Evolutionary conservation across 2,329 filamentous ascomycete genomes (phyloP), one percentile per base, ranked within the genome.

Genomic region (Volutella citrinella): DNA sequence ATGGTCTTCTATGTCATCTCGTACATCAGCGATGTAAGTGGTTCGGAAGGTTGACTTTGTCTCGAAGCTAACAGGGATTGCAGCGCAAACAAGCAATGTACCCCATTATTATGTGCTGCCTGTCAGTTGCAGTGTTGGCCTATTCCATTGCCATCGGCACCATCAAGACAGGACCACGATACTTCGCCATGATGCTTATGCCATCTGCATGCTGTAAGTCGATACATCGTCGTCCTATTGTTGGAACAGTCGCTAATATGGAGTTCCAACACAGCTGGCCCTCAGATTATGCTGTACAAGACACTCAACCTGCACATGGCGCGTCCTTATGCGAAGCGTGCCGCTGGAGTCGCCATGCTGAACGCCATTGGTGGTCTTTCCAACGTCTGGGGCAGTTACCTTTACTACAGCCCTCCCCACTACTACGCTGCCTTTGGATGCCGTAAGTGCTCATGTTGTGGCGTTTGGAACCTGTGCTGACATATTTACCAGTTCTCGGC

Each of bases 271-370:
- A 12, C 25, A 32, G 29, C 34, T 19, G 42, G 38, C 8, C 38
- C 42, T 6, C 38, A 42, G 20, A 43, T 45, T 29, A 43, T 45
- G 39, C 22, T 87, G 79, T 53, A 82, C 83, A 3, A 80, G 84
- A 87, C 89, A 43, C 77, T 74, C 26, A 86, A 84, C 54, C 80
- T 80, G 1, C 70, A 43, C 22, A 43, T 90, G 36, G 84, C 84
- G 1, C 74, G 84, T 6, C 85, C 86, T 5, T 82, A 83, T 0
- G 78, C 84, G 3, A 88, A 88, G 64, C 76, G 83, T 37, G 68
- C 68, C 5, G 66, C 82, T 0, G 83, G 82, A 0, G 59, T 89
- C 4, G 85, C 84, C 1, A 78, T 82, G 42, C 85, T 89, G 57
- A 91, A 90, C 54, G 80, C 80, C 19, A 39, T 51, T 8, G 42